Evolutionary conservation across 768 basidiomycete genomes (phyloP), one percentile per base, ranked within the genome.

Genomic region (Suillus americanus): DNA sequence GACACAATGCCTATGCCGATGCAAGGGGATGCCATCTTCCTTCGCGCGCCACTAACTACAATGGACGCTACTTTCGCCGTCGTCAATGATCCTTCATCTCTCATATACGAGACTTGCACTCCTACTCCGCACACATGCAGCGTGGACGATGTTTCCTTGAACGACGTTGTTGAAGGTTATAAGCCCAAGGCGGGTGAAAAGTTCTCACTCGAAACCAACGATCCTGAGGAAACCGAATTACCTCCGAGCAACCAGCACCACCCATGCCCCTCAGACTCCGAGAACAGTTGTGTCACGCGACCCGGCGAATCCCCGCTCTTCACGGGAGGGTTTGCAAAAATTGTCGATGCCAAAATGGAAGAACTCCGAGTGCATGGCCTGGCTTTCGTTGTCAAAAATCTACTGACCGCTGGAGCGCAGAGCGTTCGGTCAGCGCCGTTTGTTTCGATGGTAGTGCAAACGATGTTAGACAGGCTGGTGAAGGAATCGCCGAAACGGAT

Each of bases 21-120:
- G 60, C 62, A 64, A 54, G 51, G 63, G 2, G 54, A n/a, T 12
- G 5, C 33, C 35, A 18, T 46, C 13, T 61, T 54, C 50, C 66
- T 48, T 41, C 65, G 33, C 23, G 66, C 65, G 18, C 70, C 74
- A 38, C 73, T 71, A 10, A 66, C 69, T 14, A 74, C 70, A 43
- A 62, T 62, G 2, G 60, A 37, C 23, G 13, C 40, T 4, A 38
- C 46, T 12, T 68, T 62, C 13, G 60, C 66, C 25, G 51, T 60
- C 9, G n/a, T 59, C 45, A 41, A 60, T 18, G 57, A 56, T 51
- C 41, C 61, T 14, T 62, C 38, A 37, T 25, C 45, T n/a, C 41
- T 54, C 28, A 46, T 65, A 35, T 57, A 66, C 9, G 46, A 59
- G 16, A 54, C 62, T 10, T 46, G 60, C 45, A 62, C 35, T 20